Percentiles rank a stretch among this genome's conserved stretches.
phyloP scores from a whole-genome alignment of 2,329 filamentous ascomycete genomes.

The Penicillium griseofulvum region DNA sequence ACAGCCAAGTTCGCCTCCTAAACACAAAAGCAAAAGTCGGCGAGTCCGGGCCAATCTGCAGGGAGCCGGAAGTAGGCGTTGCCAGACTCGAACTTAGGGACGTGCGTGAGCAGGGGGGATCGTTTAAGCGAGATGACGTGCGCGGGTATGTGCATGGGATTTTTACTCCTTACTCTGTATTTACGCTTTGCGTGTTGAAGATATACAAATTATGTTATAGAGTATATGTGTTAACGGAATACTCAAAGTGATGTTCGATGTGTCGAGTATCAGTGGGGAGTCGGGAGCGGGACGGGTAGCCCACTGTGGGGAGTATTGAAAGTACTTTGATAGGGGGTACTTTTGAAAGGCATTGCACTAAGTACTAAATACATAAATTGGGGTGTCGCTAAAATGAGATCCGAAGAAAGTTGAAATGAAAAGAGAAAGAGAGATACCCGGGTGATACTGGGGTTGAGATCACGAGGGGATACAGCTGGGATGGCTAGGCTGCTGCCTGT shows the following conservation, averaged over 20 bases:
- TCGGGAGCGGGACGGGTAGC: conserved; percentile 1
- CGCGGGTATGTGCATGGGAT: neutral
- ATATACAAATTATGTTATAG: no score
- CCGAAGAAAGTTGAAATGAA: neutral
- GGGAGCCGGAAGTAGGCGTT: neutral
- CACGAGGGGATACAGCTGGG: neutral
- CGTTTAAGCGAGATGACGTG: neutral
- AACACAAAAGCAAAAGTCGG: neutral
- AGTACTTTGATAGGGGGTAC: neutral
- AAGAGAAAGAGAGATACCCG: neutral
- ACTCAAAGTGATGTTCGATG: neutral
- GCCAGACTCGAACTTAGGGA: neutral
- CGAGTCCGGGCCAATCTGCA: neutral
- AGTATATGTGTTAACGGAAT: neutral
- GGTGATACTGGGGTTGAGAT: neutral
- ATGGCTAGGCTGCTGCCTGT: neutral
- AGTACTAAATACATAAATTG: conserved; percentile 17
- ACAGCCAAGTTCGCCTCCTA: neutral
- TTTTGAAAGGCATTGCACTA: conserved; percentile 4
- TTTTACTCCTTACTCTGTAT: no score
- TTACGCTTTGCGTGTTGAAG: no score
- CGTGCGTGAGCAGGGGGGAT: neutral
- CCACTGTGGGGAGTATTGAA: neutral
- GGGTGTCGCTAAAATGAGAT: conserved; percentile 18
- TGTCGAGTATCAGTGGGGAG: neutral